phyloP scores from a whole-genome alignment of 257 asterid species.

The Petrea volubilis region DNA sequence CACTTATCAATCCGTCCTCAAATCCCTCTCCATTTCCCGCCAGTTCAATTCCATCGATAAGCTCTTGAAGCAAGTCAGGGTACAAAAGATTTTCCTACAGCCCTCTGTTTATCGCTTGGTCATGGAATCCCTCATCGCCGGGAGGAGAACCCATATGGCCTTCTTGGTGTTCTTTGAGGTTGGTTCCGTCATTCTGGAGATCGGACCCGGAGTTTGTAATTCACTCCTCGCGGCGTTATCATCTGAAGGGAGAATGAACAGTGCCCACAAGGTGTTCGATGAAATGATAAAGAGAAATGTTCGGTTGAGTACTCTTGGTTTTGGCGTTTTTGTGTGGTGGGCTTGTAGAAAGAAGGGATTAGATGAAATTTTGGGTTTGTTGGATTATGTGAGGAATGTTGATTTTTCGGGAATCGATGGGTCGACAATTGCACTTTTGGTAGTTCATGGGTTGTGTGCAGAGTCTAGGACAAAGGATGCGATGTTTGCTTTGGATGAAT shows the following conservation, averaged over 20 bases:
- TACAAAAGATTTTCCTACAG: slow-evolving; percentile 44
- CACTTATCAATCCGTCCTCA: slow-evolving; percentile 71
- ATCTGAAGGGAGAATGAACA: slow-evolving; percentile 49
- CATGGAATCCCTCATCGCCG: slow-evolving; percentile 49
- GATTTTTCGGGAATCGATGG: slow-evolving; percentile 59
- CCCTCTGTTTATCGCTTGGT: slow-evolving; percentile 49
- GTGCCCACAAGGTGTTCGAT: slow-evolving; percentile 63
- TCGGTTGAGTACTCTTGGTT: slow-evolving; percentile 62
- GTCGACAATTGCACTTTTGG: slow-evolving; percentile 62
- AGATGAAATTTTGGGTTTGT: slow-evolving; percentile 40
- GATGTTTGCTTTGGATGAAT: slow-evolving; percentile 54
- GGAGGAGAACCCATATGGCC: slow-evolving; percentile 55
- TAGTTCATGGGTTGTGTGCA: slow-evolving; percentile 65
- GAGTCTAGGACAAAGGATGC: slow-evolving; percentile 51
- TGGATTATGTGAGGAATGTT: slow-evolving; percentile 53
- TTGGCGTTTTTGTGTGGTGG: slow-evolving; percentile 81
- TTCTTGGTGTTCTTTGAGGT: slow-evolving; percentile 54
- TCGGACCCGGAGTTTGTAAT: slow-evolving; percentile 66
- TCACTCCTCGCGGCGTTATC: slow-evolving; percentile 74
- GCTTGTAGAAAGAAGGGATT: slow-evolving; percentile 50
- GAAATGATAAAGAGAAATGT: slow-evolving; percentile 62
- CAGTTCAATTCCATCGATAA: slow-evolving; percentile 58
- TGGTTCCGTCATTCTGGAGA: slow-evolving; percentile 26
- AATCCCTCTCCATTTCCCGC: slow-evolving; percentile 70
- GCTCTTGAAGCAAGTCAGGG: slow-evolving; percentile 57